Evolutionary conservation across 139 green algal genomes (phyloP), one percentile per base, ranked within the genome.

Genomic region (Coelastrella sp.): DNA sequence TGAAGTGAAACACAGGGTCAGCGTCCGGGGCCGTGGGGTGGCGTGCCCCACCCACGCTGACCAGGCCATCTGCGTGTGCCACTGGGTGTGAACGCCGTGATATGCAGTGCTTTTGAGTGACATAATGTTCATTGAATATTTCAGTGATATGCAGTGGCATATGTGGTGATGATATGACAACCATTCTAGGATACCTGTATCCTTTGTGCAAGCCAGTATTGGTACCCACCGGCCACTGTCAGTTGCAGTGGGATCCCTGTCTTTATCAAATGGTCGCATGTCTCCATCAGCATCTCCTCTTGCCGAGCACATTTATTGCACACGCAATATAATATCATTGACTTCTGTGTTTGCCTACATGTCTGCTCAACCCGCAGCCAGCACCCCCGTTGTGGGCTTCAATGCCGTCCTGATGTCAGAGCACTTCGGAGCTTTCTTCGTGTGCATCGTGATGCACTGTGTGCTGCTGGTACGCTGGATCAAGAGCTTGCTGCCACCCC

Each of bases 331-430:
- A 47, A 47, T 47, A 47, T 47, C 32, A 47, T 47, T 47, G 32
- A 47, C 32, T 47, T 47, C 32, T 47, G 32, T 47, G 32, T 47
- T 47, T 47, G 32, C 32, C 32, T 47, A 47, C 32, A 47, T 47
- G 32, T 47, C 32, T 47, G 32, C 32, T 47, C 32, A 47, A 47
- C 32, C 32, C 71, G 87, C 97, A 93, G 95, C 95, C 23, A 94
- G 92, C 89, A 97, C 99, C 81, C 98, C 98, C 2, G 98, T 99
- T 13, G 96, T 99, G 22, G 98, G 98, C 87, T 99, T 99, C 95
- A 99, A 99, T 85, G 98, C 98, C 0, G 96, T 99, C 13, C 94
- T 98, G 56, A 99, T 97, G 95, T 97, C 92, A 0, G 98, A 99
- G 94, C 98, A 99, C 95, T 99, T 99, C 94, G 97, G 93, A 66